Conservation (phyloP, 192 early-diverging fungal genomes). For the Rhizophagus clarus region DNA sequence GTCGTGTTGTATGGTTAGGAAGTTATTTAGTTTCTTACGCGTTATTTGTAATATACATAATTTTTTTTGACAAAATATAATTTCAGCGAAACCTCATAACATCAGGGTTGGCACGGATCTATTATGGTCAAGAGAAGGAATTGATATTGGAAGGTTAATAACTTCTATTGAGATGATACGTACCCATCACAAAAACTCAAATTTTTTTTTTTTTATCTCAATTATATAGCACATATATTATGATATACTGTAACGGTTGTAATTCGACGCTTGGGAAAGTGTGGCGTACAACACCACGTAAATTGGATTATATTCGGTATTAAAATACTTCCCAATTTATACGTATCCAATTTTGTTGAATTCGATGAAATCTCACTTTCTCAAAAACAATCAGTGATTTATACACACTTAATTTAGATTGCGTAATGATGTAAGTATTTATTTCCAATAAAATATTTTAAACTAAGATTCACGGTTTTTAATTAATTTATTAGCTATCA, state of each 20-base stretch:
- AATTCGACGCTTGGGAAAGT: conserved; percentile 26
- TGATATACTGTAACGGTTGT: conserved; percentile 29
- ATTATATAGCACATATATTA: conserved; percentile 20
- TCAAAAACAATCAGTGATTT: conserved; percentile 4
- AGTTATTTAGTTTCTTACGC: background rate
- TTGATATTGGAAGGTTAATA: conserved; percentile 31
- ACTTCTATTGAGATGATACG: background rate
- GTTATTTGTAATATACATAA: too few species aligned
- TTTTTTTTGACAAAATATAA: background rate
- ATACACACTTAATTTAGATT: background rate
- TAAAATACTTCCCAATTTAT: too few species aligned
- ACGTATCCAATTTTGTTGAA: background rate
- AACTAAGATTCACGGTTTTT: background rate
- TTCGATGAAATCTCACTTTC: background rate
- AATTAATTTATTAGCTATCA: conserved; percentile 23
- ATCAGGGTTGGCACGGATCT: conserved; percentile 27
- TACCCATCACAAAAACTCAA: background rate
- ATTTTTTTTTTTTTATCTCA: background rate
- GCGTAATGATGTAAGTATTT: conserved; percentile 16
- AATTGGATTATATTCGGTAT: conserved; percentile 34
- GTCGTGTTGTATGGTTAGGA: conserved; percentile 28
- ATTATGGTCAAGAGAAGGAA: conserved; percentile 14
- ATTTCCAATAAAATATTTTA: background rate
- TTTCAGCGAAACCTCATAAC: conserved; percentile 32
- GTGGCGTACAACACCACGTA: conserved; percentile 27